phyloP scores from a whole-genome alignment of 2,329 filamentous ascomycete genomes.

The Neonectria magnoliae region DNA sequence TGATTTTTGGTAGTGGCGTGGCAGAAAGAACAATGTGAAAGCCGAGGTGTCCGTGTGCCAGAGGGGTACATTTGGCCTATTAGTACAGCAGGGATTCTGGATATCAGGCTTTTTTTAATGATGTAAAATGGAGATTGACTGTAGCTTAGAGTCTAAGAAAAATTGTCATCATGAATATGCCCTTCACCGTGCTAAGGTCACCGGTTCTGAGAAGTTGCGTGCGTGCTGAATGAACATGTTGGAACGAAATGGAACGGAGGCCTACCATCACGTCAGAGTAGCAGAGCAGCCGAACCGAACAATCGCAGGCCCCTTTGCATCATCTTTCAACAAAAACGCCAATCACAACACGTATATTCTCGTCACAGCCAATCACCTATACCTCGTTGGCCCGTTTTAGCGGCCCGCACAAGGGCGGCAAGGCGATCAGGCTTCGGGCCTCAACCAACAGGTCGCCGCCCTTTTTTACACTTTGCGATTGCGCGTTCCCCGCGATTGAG shows the following conservation, averaged over 20 bases:
- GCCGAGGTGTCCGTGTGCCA: neutral
- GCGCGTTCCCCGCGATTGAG: conserved; percentile 7
- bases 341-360: conserved; percentile 26
- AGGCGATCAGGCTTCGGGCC: conserved; percentile 23
- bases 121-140: neutral
- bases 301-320: conserved; percentile 12
- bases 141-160: neutral
- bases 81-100: neutral
- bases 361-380: neutral
- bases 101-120: neutral
- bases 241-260: conserved; percentile 15
- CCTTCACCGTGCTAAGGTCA: neutral
- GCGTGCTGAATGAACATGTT: neutral
- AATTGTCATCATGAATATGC: neutral
- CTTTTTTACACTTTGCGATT: conserved; percentile 19
- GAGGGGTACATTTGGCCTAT: neutral
- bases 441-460: conserved; percentile 5
- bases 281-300: neutral
- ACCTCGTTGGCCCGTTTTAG: neutral
- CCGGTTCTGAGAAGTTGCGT: neutral
- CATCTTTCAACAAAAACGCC: conserved; percentile 18
- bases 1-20: neutral
- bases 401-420: neutral
- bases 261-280: conserved; percentile 19
- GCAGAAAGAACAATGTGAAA: neutral